Evolutionary conservation across 2,329 filamentous ascomycete species (phyloP), one percentile per base, ranked within the genome.

Genomic region (Cladorrhinum sp.): DNA sequence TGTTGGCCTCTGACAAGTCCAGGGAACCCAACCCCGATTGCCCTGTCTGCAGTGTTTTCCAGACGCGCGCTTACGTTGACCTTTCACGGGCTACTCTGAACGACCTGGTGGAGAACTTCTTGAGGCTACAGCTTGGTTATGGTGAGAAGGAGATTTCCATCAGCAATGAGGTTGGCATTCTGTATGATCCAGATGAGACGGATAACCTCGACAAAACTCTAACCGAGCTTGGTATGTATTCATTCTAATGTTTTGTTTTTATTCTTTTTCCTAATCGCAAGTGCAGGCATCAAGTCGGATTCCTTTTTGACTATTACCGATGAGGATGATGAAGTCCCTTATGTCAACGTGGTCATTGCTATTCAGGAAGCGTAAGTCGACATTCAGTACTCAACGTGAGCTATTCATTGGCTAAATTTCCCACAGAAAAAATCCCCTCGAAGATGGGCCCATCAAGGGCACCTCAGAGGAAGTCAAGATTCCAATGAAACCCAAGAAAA

Each of bases 141-240:
- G 85, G 87, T 4, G 87, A 92, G 25, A 83, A 79, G 60, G 92
- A 96, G 56, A 85, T 98, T 65, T 88, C 88, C 2, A 78, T 98
- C 60, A 89, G 84, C 70, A 92, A 85, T 60, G 88, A 92, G 6
- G 79, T 83, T 9, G 88, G 88, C 55, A 80, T 93, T n/a, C 81
- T 98, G 48, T 98, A 96, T 69, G 95, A 98, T 69, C 85, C 88
- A 0, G 95, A 98, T 59, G 85, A 96, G 69, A 91, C 91, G 3
- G 91, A 96, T 60, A 96, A 97, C 68, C 78, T 98, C 1, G 74
- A 80, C 1, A 96, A 92, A 78, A 92, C 89, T 62, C 81, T 99
- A 55, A 80, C 75, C 24, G 90, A 96, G 20, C 81, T 97, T 8
- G 90, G 85, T 85, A 78, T 67, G 77, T n/a, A 45, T 38, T 5